Percentiles rank a stretch among this genome's conserved stretches.
phyloP scores from a whole-genome alignment of 805 yeast species.

The Myxozyma lipomycoides region DNA sequence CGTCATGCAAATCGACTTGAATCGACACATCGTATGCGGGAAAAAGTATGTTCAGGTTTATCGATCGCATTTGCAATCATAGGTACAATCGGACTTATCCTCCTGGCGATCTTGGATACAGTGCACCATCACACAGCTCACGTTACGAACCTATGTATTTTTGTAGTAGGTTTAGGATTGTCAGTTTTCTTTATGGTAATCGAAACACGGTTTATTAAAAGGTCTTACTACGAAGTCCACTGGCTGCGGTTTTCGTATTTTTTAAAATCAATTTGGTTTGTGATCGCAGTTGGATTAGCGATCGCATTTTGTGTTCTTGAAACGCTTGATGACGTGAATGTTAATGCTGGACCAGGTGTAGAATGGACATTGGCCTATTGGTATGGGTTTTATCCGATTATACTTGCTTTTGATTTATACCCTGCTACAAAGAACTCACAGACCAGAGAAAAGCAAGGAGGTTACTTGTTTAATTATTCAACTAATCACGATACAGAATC shows the following conservation, averaged over 20 bases:
- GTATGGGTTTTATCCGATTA: constrained; percentile 65
- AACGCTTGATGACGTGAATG: constrained; percentile 31
- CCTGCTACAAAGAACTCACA: constrained; percentile 38
- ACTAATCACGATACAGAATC: neutral
- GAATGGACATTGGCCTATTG: constrained; percentile 89
- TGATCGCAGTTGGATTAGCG: constrained; percentile 63
- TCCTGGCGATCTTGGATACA: constrained; percentile 72
- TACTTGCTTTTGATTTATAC: constrained; percentile 65
- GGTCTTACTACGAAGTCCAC: constrained; percentile 40
- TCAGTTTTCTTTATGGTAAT: constrained; percentile 45
- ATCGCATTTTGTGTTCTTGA: constrained; percentile 50
- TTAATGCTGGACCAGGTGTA: constrained; percentile 48
- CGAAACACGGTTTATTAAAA: constrained; percentile 46
- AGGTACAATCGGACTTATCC: constrained; percentile 68
- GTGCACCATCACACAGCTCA: constrained; percentile 51
- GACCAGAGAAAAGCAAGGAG: constrained; percentile 7
- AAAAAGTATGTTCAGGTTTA: constrained; percentile 42
- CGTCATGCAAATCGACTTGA: constrained; percentile 56
- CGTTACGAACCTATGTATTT: constrained; percentile 64
- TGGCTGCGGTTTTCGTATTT: constrained; percentile 43
- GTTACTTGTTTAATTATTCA: neutral
- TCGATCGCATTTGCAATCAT: constrained; percentile 48
- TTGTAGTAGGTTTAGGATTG: constrained; percentile 62
- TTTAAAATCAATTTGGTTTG: constrained; percentile 61
- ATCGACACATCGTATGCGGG: constrained; percentile 47